phyloP scores from a whole-genome alignment of 257 asterid species.

The Thymus mandschuricus region DNA sequence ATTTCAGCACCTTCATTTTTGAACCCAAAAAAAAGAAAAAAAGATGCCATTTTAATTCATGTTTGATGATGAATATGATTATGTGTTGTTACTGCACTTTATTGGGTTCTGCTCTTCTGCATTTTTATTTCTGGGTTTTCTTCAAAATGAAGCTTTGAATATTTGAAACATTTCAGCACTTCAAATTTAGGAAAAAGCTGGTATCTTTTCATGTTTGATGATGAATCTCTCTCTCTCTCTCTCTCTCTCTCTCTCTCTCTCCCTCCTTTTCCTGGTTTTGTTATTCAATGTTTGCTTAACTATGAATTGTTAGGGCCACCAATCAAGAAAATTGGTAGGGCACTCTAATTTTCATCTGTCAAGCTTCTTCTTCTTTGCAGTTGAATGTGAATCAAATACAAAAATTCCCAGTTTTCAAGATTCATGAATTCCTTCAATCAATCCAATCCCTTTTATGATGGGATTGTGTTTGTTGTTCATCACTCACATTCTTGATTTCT shows the following conservation, averaged over 20 bases:
- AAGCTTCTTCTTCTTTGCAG: slow-evolving; percentile 11
- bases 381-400: not conserved
- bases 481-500: slow-evolving; percentile 10
- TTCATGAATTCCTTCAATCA: not conserved
- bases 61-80: slow-evolving; percentile 18
- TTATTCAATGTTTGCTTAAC: slow-evolving; percentile 15
- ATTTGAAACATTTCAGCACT: no score
- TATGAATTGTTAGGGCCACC: slow-evolving; percentile 26
- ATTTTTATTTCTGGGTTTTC: not conserved
- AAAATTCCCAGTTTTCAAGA: slow-evolving; percentile 26
- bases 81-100: not conserved
- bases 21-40: not conserved
- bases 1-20: slow-evolving; percentile 1
- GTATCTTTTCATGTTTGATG: no score
- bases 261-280: no score
- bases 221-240: no score
- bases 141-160: not conserved
- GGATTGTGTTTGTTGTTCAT: not conserved
- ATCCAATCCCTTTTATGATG: slow-evolving; percentile 16
- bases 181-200: no score
- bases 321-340: slow-evolving; percentile 27
- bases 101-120: not conserved
- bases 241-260: no score
- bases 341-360: slow-evolving; percentile 18
- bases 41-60: not conserved